Evolutionary conservation across 73 alveolate genomes (phyloP).

Genomic region (Blepharisma japonicum): DNA sequence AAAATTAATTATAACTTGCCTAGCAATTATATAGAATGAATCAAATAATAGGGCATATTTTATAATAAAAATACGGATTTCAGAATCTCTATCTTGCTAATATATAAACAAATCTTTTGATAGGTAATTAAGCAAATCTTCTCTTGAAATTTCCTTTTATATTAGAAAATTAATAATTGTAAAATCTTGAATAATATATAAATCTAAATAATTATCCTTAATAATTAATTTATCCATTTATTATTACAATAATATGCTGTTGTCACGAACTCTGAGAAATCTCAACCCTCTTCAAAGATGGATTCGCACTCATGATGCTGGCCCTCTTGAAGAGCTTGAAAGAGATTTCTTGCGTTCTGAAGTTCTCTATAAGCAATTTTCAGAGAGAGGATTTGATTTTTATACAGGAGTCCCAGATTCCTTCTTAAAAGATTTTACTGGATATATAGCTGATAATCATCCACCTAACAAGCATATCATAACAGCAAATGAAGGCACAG

Average conservation of each 20-base stretch:
- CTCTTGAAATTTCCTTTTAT: too few species aligned
- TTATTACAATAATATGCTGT: neutral
- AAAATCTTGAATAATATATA: too few species aligned
- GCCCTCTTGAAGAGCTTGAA: slow-evolving; percentile 14
- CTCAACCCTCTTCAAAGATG: slow-evolving; percentile 21
- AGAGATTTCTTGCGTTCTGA: slow-evolving; percentile 55
- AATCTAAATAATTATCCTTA: too few species aligned
- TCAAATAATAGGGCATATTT: too few species aligned
- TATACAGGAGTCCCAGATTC: slow-evolving; percentile 96
- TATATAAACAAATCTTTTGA: too few species aligned
- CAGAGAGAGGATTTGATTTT: slow-evolving; percentile 70
- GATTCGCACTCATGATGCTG: neutral
- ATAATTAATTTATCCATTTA: too few species aligned
- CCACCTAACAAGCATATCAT: slow-evolving; percentile 70
- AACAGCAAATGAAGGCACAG: slow-evolving; percentile 92
- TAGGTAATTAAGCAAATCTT: too few species aligned
- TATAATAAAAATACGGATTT: too few species aligned
- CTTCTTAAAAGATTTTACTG: slow-evolving; percentile 65
- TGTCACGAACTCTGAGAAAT: neutral
- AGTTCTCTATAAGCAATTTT: slow-evolving; percentile 40
- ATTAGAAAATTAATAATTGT: too few species aligned
- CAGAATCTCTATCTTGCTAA: too few species aligned
- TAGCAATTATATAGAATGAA: too few species aligned
- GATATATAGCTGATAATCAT: slow-evolving; percentile 45
- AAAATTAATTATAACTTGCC: too few species aligned